Conservation (phyloP, 805 yeast genomes). For the Barnettozyma siamensis region DNA sequence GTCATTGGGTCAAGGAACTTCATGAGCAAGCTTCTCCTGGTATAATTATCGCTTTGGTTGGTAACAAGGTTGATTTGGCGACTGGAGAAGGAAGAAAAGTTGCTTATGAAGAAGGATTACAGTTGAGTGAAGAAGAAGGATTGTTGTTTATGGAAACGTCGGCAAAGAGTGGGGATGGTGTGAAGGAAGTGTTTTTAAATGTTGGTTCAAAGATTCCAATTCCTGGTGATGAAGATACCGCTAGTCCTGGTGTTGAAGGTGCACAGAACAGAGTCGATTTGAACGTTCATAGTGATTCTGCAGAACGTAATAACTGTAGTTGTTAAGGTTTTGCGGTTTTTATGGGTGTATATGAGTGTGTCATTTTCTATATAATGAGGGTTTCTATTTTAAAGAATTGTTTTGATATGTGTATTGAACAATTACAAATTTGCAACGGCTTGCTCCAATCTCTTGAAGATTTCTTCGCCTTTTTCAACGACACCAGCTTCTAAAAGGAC, state of each 20-base stretch:
- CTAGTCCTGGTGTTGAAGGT: constrained; percentile 22
- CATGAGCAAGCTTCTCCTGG: constrained; percentile 94
- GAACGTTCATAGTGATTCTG: constrained; percentile 27
- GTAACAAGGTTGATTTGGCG: constrained; percentile 82
- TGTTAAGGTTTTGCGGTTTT: constrained; percentile 21
- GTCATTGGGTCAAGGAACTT: constrained; percentile 96
- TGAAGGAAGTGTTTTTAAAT: constrained; percentile 84
- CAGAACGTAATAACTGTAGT: constrained; percentile 26
- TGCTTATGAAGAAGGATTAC: constrained; percentile 78
- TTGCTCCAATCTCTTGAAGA: constrained; percentile 18
- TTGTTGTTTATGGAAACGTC: constrained; percentile 89
- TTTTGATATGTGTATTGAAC: too few species aligned
- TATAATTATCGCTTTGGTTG: constrained; percentile 89
- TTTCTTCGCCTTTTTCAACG: constrained; percentile 26
- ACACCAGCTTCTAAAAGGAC: constrained; percentile 65
- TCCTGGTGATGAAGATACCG: constrained; percentile 13
- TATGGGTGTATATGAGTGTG: too few species aligned
- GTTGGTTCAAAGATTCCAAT: constrained; percentile 83
- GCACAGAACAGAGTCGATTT: constrained; percentile 28
- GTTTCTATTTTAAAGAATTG: too few species aligned
- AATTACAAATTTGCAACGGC: background rate
- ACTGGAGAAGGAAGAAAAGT: constrained; percentile 65
- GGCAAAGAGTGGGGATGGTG: constrained; percentile 86
- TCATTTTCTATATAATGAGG: too few species aligned
- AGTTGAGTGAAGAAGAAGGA: constrained; percentile 86